phyloP scores from a whole-genome alignment of 352 stramenopile genomes.

The Peronospora belbahrii region DNA sequence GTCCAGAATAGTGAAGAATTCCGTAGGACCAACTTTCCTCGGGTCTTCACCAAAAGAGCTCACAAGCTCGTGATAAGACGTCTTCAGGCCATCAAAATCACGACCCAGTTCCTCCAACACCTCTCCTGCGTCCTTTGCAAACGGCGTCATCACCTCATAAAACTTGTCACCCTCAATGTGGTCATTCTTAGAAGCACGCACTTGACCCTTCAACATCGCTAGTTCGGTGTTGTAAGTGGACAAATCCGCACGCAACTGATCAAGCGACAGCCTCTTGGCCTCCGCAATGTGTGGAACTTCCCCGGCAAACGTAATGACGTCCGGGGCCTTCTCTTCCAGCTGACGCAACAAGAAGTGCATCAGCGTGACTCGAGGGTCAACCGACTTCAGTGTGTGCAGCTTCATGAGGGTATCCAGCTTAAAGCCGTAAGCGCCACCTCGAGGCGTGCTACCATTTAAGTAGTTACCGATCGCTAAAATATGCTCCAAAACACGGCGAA shows the following conservation, averaged over 20 bases:
- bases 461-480: slow-evolving; percentile 90
- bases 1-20: slow-evolving; percentile 79
- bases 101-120: slow-evolving; percentile 72
- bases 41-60: slow-evolving; percentile 81
- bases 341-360: slow-evolving; percentile 79
- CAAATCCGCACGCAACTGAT: slow-evolving; percentile 75
- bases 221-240: slow-evolving; percentile 78
- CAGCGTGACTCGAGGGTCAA: slow-evolving; percentile 70
- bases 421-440: slow-evolving; percentile 87
- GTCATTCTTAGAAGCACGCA: slow-evolving; percentile 67
- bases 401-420: slow-evolving; percentile 88
- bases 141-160: slow-evolving; percentile 76
- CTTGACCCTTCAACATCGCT: slow-evolving; percentile 78
- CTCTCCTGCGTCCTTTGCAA: slow-evolving; percentile 71
- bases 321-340: slow-evolving; percentile 65
- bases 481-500: slow-evolving; percentile 67
- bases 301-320: slow-evolving; percentile 69
- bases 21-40: slow-evolving; percentile 69
- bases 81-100: slow-evolving; percentile 66
- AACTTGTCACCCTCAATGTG: slow-evolving; percentile 69
- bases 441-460: slow-evolving; percentile 84
- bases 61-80: slow-evolving; percentile 69
- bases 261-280: slow-evolving; percentile 71
- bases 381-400: slow-evolving; percentile 77
- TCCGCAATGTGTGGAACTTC: slow-evolving; percentile 74